Base-by-base conservation (phyloP, 495 filamentous ascomycete genomes). In the Lichina pygmaea region DNA sequence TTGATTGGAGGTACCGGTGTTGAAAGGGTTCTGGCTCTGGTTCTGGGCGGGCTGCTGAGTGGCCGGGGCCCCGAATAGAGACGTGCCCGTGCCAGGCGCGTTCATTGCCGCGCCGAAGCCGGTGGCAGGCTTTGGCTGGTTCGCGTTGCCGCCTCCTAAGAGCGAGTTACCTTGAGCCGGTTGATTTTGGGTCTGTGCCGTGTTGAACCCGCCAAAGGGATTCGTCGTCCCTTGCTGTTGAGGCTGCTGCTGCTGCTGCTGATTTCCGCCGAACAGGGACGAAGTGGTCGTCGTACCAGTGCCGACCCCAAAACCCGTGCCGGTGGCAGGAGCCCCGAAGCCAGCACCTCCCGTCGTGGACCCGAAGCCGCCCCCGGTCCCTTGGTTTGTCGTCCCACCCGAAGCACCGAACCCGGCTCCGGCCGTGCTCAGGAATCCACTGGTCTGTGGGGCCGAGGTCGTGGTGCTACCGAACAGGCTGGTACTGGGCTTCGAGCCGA, bases 61-160 rank as follows among this genome's bases (percentile, higher is more conserved):
- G 44, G 50, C 46, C 53, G 47, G 45, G 44, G 42, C 52, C 46
- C 67, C 72, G 47, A 72, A 74, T 32, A 74, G 51, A 24, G 67
- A 64, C 24, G 54, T 55, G 12, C 63, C 60, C 24, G 58, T 54
- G 24, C 24, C 24, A 11, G 54, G 56, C 0, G 60, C 53, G 40
- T 53, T 60, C 8, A 58, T 33, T 0, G 59, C 56, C 34, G 61
- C 48, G 33, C 58, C 50, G 55, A 59, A 53, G 42, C 51, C 49
- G 33, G 36, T 41, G 34, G 58, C 57, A 32, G 53, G 44, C 31
- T 56, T 52, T 5, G 57, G 59, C 37, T 54, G 60, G 34, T 52
- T 60, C 34, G 6, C 30, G 15, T 43, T 43, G 24, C 48, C 44
- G n/a, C 33, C 31, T 43, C 49, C 49, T 34, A 54, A 54, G 43